Conservation (phyloP, 2,329 filamentous ascomycete species). For the Lasiodiplodia sp. region DNA sequence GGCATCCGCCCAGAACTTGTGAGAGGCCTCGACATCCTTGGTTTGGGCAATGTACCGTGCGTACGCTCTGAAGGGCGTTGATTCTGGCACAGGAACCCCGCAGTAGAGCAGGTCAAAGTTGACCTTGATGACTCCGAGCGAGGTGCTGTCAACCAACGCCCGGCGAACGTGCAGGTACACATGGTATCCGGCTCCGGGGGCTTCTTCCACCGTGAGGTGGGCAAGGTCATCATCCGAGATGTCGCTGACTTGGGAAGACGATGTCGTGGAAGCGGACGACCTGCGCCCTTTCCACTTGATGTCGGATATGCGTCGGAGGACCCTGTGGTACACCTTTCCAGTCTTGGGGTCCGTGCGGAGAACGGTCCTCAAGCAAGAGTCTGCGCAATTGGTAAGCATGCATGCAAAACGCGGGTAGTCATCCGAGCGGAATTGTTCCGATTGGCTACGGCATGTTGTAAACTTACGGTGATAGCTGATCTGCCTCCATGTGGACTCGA, state of each 20-base stretch:
- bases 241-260: background rate
- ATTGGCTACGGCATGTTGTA: background rate
- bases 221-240: background rate
- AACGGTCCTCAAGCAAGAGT: background rate
- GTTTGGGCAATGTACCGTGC: background rate
- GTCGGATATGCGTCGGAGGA: background rate
- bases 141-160: constrained; percentile 3
- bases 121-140: background rate
- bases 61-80: background rate
- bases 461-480: background rate
- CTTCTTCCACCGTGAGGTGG: constrained; percentile 4
- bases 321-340: background rate
- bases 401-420: background rate
- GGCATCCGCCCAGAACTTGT: background rate
- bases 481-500: background rate
- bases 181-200: background rate
- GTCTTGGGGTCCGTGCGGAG: background rate
- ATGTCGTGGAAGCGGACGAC: background rate
- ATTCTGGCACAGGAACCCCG: background rate
- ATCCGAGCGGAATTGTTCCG: too few species aligned
- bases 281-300: background rate
- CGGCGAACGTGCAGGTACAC: background rate
- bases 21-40: background rate
- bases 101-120: constrained; percentile 14
- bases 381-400: background rate